A percentile compares a stretch with the other conserved stretches of the same genome.
phyloP scores from a whole-genome alignment of 139 green algal species.

The Volvox africanus region DNA sequence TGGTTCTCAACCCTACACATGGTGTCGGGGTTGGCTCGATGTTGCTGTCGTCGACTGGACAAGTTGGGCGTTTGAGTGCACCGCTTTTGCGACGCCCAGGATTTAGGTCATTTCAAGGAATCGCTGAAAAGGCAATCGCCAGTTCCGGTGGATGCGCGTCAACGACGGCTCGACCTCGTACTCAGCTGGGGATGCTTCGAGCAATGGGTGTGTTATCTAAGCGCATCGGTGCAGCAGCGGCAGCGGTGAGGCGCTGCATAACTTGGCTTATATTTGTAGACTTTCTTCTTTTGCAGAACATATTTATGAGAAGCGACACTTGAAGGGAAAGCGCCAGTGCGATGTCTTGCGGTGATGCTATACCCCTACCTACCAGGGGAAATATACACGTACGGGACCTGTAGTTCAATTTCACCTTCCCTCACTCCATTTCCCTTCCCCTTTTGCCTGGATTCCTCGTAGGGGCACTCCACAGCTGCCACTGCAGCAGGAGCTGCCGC shows the following conservation, averaged over 20 bases:
- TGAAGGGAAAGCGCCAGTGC: too few relatives aligned
- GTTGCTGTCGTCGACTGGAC: not conserved
- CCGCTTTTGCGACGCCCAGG: not conserved
- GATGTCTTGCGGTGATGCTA: too few relatives aligned
- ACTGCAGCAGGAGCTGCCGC: not conserved
- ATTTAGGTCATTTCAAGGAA: not conserved
- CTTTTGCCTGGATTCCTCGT: too few relatives aligned
- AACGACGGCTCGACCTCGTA: not conserved
- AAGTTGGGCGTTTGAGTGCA: not conserved
- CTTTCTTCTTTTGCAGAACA: too few relatives aligned
- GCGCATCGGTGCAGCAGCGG: not conserved
- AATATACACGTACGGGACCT: too few relatives aligned
- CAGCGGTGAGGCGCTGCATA: not conserved
- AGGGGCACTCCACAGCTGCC: not conserved
- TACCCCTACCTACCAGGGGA: too few relatives aligned
- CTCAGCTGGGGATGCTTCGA: not conserved
- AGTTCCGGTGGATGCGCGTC: not conserved
- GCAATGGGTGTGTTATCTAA: not conserved
- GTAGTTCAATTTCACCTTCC: too few relatives aligned
- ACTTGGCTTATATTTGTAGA: too few relatives aligned
- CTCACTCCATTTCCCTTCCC: too few relatives aligned
- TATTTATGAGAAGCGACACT: too few relatives aligned
- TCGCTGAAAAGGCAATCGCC: not conserved
- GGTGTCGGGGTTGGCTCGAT: not conserved
- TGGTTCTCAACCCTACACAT: too few relatives aligned